Conservation (phyloP, 2,329 filamentous ascomycete species). For the Trichoderma gracile region DNA sequence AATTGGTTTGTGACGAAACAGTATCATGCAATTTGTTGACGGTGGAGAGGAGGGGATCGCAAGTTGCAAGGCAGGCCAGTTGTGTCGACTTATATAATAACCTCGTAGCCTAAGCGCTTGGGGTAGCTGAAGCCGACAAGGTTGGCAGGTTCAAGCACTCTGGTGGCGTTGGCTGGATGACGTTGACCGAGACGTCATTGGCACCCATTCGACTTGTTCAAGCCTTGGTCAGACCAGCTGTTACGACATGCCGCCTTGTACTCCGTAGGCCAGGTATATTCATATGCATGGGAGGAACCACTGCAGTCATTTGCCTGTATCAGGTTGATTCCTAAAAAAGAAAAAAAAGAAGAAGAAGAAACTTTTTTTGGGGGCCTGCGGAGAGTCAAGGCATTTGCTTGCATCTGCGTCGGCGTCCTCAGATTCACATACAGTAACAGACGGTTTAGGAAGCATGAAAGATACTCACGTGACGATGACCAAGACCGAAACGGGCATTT, state of each 20-base stretch:
- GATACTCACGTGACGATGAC: no score
- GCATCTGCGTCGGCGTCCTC: no score
- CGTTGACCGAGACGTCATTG: constrained; percentile 20
- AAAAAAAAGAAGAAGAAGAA: no score
- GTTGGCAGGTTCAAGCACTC: not conserved
- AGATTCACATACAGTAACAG: no score
- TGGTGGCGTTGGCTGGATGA: constrained; percentile 21
- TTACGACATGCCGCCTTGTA: not conserved
- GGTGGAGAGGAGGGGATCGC: not conserved
- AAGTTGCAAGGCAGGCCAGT: not conserved
- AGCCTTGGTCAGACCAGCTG: not conserved
- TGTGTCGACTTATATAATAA: constrained; percentile 6
- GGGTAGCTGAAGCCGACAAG: constrained; percentile 1
- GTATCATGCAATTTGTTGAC: constrained; percentile 4
- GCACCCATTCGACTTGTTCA: not conserved
- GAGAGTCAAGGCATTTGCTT: no score
- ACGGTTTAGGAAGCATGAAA: no score
- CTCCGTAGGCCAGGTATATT: no score
- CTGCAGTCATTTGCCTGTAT: no score
- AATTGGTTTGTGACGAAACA: not conserved
- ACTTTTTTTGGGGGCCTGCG: no score
- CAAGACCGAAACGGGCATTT: no score
- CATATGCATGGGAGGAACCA: no score
- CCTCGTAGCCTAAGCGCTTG: not conserved
- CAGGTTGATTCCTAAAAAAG: no score